Base-by-base conservation (phyloP, 2,329 filamentous ascomycete genomes). In the Aspergillus sp. region DNA sequence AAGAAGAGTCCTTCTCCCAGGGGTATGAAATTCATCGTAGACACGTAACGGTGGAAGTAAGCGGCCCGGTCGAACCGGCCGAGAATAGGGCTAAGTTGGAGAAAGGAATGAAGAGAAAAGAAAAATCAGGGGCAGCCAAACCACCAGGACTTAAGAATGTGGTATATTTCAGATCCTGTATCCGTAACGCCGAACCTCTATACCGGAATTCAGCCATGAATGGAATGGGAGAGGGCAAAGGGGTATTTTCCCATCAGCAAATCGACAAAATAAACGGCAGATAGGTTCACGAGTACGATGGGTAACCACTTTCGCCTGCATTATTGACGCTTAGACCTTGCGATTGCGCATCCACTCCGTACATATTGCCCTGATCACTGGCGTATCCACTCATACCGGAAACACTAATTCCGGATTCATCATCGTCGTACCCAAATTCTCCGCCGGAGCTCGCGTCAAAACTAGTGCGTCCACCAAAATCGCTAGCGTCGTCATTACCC, bases 401-500 rank as follows among this genome's bases (percentile, higher is more conserved):
- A 42, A 67, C 66, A 55, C 67, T 72, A 52, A 68, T 69, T 39
- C 69, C 70, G 1, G 74, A 70, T 44, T 77, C 74, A 50, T 78
- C 75, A 22, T 78, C 75, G n/a, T 78, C 74, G 34, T 71, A 75
- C 2, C 74, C 74, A 56, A 72, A 76, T 59, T 78, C 75, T 9
- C 74, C 74, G 17, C 75, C 75, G 18, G 75, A 78, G 51, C 75
- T 77, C 11, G 75, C 75, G 58, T 78, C 75, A 50, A 75, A 78
- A 53, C 73, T 85, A 32, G 85, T 85, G 2, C 85, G 83, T 1
- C 60, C 90, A 49, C 91, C 89, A 41, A 92, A 88, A 52, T 81
- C 80, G 51, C 78, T 79, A 3, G 78, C 75, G 34, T 81, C 78
- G 45, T 83, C 82, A 57, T 87, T 81, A 17, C 86, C 85, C 6